Base-by-base conservation (phyloP, 306 rosid genomes). In the Dryas drummondii region DNA sequence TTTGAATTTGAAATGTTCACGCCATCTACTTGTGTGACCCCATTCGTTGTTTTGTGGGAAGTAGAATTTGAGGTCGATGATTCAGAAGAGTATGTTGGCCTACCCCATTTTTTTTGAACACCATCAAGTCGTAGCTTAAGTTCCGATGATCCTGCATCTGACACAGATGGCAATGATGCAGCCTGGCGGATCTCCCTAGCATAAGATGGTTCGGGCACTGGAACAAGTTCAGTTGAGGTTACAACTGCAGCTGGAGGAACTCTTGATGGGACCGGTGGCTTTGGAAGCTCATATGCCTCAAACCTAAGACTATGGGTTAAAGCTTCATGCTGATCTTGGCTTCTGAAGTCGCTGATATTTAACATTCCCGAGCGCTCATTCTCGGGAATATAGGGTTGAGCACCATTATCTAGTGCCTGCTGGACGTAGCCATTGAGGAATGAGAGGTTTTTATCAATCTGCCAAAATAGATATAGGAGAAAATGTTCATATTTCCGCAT, bases 41-140 rank as follows among this genome's bases (percentile, higher is more conserved):
- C 91, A 73, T 88, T 88, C 2, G 70, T 84, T 32, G 91, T 72
- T 40, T 87, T 92, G 75, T 90, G 91, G 65, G 88, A 71, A 79
- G 86, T 57, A 73, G 89, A 81, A 60, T 60, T 66, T 13, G 88
- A 67, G 58, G 82, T 65, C 16, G 90, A 82, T 17, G 91, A 49
- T 45, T 80, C 12, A 54, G 94, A 50, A 46, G 96, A 78, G 5
- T 82, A 86, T 5, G 90, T 52, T 51, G 90, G 88, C 81, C 81
- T 84, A 14, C 98, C 98, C 98, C 98, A 92, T 82, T 90, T 90
- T 81, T 65, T 90, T 73, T 88, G 94, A 84, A 92, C 98, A 61
- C 98, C 98, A 27, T 92, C 98, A 69, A 90, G 98, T 51, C 87
- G 84, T 72, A 92, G 83, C 88, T 84, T 90, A 48, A 90, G 88